These are phyloP conservation scores for Fusarium tricinctum DNA, from an alignment of 2,329 filamentous ascomycete species.

Conservation along the genomic window DNA sequence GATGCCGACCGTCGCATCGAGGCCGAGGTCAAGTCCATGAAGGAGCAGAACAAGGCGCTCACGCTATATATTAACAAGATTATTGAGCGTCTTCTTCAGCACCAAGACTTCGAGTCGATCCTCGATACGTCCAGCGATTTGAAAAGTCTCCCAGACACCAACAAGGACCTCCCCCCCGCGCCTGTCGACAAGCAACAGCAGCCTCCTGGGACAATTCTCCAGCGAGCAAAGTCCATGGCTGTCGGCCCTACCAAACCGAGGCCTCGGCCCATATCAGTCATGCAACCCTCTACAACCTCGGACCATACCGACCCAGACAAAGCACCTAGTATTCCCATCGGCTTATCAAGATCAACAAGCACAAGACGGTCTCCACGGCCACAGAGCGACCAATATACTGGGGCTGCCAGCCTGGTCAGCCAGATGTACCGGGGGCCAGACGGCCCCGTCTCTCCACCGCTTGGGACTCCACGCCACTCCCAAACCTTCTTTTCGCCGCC, in stretches of 20 bases:
- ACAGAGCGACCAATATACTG: conserved; percentile 74
- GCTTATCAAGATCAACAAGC: conserved; percentile 67
- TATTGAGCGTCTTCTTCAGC: conserved; percentile 92
- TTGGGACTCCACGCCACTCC: conserved; percentile 70
- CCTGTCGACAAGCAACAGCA: conserved; percentile 56
- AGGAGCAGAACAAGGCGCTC: conserved; percentile 96
- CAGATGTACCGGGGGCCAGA: conserved; percentile 89
- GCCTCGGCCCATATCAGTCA: conserved; percentile 70
- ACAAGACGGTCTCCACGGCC: conserved; percentile 67
- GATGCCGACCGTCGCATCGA: conserved; percentile 78
- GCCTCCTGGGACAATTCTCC: conserved; percentile 66
- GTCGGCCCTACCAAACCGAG: conserved; percentile 63
- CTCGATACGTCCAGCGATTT: conserved; percentile 81
- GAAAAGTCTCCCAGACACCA: conserved; percentile 64
- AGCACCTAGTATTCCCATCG: conserved; percentile 81
- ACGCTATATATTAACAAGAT: conserved; percentile 99
- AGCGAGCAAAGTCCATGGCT: conserved; percentile 73
- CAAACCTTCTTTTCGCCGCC: conserved; percentile 73
- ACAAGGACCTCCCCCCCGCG: conserved; percentile 89
- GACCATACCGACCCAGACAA: conserved; percentile 76
- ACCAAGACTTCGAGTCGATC: conserved; percentile 95
- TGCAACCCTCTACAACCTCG: conserved; percentile 59
- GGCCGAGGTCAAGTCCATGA: conserved; percentile 80
- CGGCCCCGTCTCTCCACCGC: conserved; percentile 71
- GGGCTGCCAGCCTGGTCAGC: conserved; percentile 80